Base-by-base conservation (phyloP, 2,329 filamentous ascomycete genomes). In the Alternaria longipes region DNA sequence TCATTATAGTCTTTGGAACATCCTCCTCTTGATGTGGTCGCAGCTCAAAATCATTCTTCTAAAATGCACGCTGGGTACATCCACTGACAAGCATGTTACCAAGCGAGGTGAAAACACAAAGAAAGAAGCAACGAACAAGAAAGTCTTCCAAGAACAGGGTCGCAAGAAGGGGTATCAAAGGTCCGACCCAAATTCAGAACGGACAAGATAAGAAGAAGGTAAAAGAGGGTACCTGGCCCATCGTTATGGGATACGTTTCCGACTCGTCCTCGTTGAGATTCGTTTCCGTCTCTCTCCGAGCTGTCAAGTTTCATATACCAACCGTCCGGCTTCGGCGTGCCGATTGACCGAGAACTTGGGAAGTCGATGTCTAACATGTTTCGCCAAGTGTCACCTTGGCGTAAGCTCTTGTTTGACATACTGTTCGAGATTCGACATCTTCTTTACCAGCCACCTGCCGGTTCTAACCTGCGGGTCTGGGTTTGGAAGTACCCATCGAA, bases 401-500 rank as follows among this genome's bases (percentile, higher is more conserved):
- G n/a, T 24, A 9, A 18, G 22, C 5, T 28, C 28, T 52, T 46
- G 57, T 58, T 51, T 64, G 56, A 55, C 56, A 54, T 40, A 26
- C 24, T 52, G 22, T 44, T 18, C 14, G 38, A 54, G 11, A 38
- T 28, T 8, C 12, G 36, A 51, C 7, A 3, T 24, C 8, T 18
- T 8, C 30, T 24, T 67, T 62, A 73, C 67, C 68, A 73, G 5
- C 68, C 66, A 7, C 66, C 66, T 8, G 66, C 66, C 3, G 65
- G 66, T 32, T 72, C 70, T 34, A 72, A 53, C 18, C 64, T 60
- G 9, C 71, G 64, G 30, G 71, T 66, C 60, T 78, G 74, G 44
- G 74, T 71, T 56, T 75, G 69, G 42, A 77, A 78, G 59, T 77
- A 78, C 1, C 74, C 75, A 54, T 78, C 76, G 45, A 78, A 77